A percentile compares a stretch with the other conserved stretches of the same genome.
These are phyloP conservation scores for Wickerhamomyces kurtzmanii DNA, from an alignment of 805 yeast genomes.

Conservation along the genomic window DNA sequence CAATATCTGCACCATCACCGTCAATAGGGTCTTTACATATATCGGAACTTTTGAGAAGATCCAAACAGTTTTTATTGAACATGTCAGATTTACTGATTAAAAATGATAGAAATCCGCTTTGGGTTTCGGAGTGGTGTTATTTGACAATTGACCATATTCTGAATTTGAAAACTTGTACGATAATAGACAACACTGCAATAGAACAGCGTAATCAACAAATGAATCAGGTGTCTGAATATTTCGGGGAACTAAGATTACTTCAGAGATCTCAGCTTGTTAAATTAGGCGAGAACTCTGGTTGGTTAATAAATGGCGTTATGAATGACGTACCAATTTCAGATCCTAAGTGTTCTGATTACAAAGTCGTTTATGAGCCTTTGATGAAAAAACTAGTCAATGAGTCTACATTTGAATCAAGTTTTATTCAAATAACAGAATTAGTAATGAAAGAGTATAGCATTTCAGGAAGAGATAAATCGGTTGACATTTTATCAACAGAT, in stretches of 20 bases:
- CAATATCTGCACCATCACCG: slow-evolving; percentile 24
- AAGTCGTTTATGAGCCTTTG: slow-evolving; percentile 9
- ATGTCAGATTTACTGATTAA: too few relatives aligned
- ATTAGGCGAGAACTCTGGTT: slow-evolving; percentile 20
- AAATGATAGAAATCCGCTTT: slow-evolving; percentile 10
- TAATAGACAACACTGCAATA: slow-evolving; percentile 6
- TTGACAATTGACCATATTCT: slow-evolving; percentile 31
- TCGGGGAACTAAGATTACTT: slow-evolving; percentile 38
- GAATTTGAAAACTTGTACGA: slow-evolving; percentile 10
- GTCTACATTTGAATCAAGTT: slow-evolving; percentile 27
- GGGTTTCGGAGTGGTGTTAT: slow-evolving; percentile 30
- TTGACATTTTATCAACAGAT: slow-evolving; percentile 70
- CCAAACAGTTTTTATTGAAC: slow-evolving; percentile 28
- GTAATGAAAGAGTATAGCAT: slow-evolving; percentile 42
- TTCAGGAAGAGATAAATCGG: slow-evolving; percentile 50
- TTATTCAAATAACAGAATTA: slow-evolving; percentile 43
- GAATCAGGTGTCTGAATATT: slow-evolving; percentile 22
- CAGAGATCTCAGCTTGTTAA: slow-evolving; percentile 34
- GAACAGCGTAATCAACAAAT: slow-evolving; percentile 14
- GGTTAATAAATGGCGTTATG: slow-evolving; percentile 21
- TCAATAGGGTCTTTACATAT: slow-evolving; percentile 32
- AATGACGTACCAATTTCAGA: slow-evolving; percentile 6
- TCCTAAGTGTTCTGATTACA: slow-evolving; percentile 1
- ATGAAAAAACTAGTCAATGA: slow-evolving; percentile 18
- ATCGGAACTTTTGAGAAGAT: slow-evolving; percentile 25